Percentiles rank a stretch among this genome's conserved stretches.
Conservation (phyloP, 2,329 filamentous ascomycete genomes). For the Cytospora piceae region DNA sequence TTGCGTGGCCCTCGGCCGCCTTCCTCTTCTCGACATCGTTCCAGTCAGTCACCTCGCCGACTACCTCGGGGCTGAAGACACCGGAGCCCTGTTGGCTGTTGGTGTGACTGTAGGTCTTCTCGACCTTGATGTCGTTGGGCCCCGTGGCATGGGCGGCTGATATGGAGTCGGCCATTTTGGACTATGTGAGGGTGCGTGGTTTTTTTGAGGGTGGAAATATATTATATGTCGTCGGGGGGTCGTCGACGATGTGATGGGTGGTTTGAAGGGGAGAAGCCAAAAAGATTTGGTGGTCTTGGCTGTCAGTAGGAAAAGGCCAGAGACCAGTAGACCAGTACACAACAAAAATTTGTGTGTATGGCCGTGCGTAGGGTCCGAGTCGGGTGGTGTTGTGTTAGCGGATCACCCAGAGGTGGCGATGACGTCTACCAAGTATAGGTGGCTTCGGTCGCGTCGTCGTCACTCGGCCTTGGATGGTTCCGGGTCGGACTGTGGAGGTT, state of each 20-base stretch:
- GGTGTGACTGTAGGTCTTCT: conserved; percentile 27
- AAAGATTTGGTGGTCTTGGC: background rate
- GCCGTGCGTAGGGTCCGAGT: background rate
- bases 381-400: conserved; percentile 9
- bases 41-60: conserved; percentile 29
- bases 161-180: conserved; percentile 25
- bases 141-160: conserved; percentile 2
- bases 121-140: conserved; percentile 23
- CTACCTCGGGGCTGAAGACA: conserved; percentile 25
- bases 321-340: conserved; percentile 6
- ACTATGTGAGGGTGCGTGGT: background rate
- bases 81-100: conserved; percentile 26
- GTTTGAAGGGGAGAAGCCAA: background rate
- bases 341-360: background rate
- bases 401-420: conserved; percentile 6
- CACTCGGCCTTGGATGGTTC: conserved; percentile 10
- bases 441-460: conserved; percentile 1
- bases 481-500: conserved; percentile 13
- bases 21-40: conserved; percentile 52
- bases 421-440: background rate
- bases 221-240: conserved; percentile 11
- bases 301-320: background rate
- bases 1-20: conserved; percentile 48
- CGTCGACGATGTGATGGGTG: conserved; percentile 20
- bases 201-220: background rate